These are phyloP conservation scores for Geotrichum histeridarum DNA, from an alignment of 1,139 yeast genomes.

Conservation along the genomic window DNA sequence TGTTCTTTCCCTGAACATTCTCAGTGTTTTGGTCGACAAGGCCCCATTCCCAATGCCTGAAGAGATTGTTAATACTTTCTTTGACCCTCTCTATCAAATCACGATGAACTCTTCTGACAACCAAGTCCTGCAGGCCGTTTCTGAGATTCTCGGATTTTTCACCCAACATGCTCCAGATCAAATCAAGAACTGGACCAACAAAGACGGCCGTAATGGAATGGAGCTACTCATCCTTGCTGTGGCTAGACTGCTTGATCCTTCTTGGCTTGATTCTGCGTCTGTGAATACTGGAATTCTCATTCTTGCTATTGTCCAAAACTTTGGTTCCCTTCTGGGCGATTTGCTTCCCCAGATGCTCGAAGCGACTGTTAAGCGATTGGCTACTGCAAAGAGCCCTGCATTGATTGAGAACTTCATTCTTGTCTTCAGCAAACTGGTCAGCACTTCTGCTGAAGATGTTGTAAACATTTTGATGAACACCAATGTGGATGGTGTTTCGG, in stretches of 20 bases:
- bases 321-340: slow-evolving; percentile 47
- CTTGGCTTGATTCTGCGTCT: slow-evolving; percentile 73
- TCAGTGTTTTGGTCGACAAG: slow-evolving; percentile 53
- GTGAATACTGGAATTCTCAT: slow-evolving; percentile 48
- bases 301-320: slow-evolving; percentile 53
- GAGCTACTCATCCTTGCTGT: slow-evolving; percentile 36
- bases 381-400: slow-evolving; percentile 60
- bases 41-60: slow-evolving; percentile 46
- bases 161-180: slow-evolving; percentile 48
- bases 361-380: slow-evolving; percentile 65
- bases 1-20: slow-evolving; percentile 61
- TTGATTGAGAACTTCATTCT: slow-evolving; percentile 71
- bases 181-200: slow-evolving; percentile 40
- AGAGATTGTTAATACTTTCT: slow-evolving; percentile 46
- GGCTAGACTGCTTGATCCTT: slow-evolving; percentile 54
- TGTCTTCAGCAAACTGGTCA: slow-evolving; percentile 69
- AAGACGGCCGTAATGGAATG: slow-evolving; percentile 48
- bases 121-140: slow-evolving; percentile 71
- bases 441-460: slow-evolving; percentile 56
- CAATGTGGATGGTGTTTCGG: slow-evolving; percentile 32
- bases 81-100: slow-evolving; percentile 51
- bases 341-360: slow-evolving; percentile 57
- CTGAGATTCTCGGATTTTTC: slow-evolving; percentile 65
- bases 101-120: slow-evolving; percentile 62
- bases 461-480: slow-evolving; percentile 52